Base-by-base conservation (phyloP, 2,329 filamentous ascomycete genomes). In the Penicillium sp. region DNA sequence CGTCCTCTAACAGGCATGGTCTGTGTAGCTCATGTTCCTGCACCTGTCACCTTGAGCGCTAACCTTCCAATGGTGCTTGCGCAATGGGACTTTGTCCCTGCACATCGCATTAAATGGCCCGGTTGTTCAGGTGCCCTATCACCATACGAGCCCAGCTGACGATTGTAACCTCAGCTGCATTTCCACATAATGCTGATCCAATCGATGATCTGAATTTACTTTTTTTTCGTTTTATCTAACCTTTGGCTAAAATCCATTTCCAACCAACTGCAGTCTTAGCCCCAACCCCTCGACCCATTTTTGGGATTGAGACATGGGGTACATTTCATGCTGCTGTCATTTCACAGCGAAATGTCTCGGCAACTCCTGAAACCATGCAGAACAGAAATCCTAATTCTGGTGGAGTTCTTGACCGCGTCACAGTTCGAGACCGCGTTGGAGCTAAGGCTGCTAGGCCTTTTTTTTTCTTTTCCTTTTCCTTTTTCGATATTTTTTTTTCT, bases 1-100 rank as follows among this genome's bases (percentile, higher is more conserved):
- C 53, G 45, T 62, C 33, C 62, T 59, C 47, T 35, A 63, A 57
- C 47, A 35, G 61, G 61, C 27, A 51, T 58, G 56, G 61, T 58
- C 57, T 13, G 4, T 13, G 29, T 31, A 14, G 29, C 27, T 10
- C 27, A 42, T 35, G 43, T 55, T 55, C 50, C 44, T 56, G 53
- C 45, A 11, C 19, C 23, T 50, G 50, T 55, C 50, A 56, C 58
- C 51, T 58, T 42, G 19, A 42, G 46, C 46, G 46, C 13, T 35
- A 50, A 50, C 23, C 27, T 21, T 47, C 16, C 58, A 62, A 56
- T 61, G 10, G 27, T 50, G 23, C 39, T 48, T 43, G 26, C 49
- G 27, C 26, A 37, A 27, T 27, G 23, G 27, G 19, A 26, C 21
- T 10, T 25, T 42, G 10, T 23, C 23, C 39, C 19, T 42, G n/a